Evolutionary conservation across 2,329 filamentous ascomycete species (phyloP).

Genomic region (Taxawa tesnikishii): DNA sequence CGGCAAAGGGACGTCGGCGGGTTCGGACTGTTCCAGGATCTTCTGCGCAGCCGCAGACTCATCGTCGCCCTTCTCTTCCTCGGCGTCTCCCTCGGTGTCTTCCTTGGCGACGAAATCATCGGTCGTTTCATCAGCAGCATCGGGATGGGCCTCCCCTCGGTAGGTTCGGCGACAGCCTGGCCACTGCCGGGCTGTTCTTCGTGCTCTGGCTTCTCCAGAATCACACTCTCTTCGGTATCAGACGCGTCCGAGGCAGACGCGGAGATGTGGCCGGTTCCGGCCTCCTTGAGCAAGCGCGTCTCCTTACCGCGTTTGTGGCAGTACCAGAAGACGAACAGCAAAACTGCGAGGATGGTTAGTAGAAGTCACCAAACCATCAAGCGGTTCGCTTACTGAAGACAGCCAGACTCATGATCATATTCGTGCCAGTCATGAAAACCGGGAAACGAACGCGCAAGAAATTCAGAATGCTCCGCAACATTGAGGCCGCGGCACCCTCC

Average conservation of each 20-base stretch:
- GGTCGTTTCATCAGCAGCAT: background rate
- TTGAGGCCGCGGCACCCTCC: constrained; percentile 70
- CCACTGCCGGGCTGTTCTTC: background rate
- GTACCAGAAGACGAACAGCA: constrained; percentile 95
- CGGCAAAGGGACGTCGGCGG: background rate
- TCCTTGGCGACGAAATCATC: background rate
- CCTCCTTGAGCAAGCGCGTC: constrained; percentile 48
- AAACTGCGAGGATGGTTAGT: constrained; percentile 40
- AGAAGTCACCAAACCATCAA: background rate
- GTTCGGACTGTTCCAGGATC: background rate
- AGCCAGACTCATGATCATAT: constrained; percentile 79
- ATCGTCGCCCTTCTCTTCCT: no score
- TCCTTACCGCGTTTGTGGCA: constrained; percentile 92
- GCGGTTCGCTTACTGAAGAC: constrained; percentile 59
- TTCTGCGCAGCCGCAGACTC: background rate
- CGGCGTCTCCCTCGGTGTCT: no score
- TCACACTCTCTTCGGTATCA: background rate
- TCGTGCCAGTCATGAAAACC: constrained; percentile 72
- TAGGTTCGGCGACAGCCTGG: background rate
- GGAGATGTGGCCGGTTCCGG: background rate
- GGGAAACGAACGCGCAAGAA: constrained; percentile 82
- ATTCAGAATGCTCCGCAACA: constrained; percentile 83
- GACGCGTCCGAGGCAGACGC: constrained; percentile 2
- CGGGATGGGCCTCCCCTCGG: background rate
- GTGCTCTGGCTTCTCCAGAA: background rate